phyloP scores from a whole-genome alignment of 2,329 filamentous ascomycete species.

The Chaetomiaceae sp. region DNA sequence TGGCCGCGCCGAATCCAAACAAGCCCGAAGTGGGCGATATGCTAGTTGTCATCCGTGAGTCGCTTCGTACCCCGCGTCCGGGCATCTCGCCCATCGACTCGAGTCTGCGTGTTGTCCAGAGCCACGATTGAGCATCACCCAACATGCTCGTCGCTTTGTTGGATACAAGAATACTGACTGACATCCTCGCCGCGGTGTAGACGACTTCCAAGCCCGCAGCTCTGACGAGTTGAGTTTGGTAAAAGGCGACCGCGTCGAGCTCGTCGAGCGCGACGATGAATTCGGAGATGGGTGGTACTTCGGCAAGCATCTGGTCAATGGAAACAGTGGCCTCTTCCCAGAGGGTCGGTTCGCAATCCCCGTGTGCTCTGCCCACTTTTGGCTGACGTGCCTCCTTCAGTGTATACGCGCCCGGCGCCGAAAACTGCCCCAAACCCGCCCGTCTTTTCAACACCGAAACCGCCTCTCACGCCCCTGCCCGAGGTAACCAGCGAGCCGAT shows the following conservation, averaged over 20 bases:
- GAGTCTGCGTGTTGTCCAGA: not conserved
- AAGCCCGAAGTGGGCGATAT: slow-evolving; percentile 62
- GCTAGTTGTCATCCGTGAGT: slow-evolving; percentile 68
- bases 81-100: not conserved
- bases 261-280: slow-evolving; percentile 81
- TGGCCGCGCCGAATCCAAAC: slow-evolving; percentile 21
- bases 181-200: slow-evolving; percentile 39
- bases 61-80: not conserved
- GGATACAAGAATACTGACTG: slow-evolving; percentile 9
- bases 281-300: slow-evolving; percentile 86
- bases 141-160: not conserved
- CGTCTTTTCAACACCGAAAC: slow-evolving; percentile 21
- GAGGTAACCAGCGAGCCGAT: slow-evolving; percentile 26
- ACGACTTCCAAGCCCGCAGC: slow-evolving; percentile 88
- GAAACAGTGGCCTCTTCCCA: slow-evolving; percentile 73
- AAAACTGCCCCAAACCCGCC: slow-evolving; percentile 15
- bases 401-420: slow-evolving; percentile 23
- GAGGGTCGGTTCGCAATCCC: slow-evolving; percentile 56
- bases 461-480: slow-evolving; percentile 27
- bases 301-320: slow-evolving; percentile 67
- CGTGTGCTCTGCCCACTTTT: not conserved
- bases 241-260: slow-evolving; percentile 78
- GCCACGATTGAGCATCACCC: not conserved
- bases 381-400: slow-evolving; percentile 28
- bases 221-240: slow-evolving; percentile 86